Base-by-base conservation (phyloP, 352 stramenopile genomes). In the Peronospora belbahrii region DNA sequence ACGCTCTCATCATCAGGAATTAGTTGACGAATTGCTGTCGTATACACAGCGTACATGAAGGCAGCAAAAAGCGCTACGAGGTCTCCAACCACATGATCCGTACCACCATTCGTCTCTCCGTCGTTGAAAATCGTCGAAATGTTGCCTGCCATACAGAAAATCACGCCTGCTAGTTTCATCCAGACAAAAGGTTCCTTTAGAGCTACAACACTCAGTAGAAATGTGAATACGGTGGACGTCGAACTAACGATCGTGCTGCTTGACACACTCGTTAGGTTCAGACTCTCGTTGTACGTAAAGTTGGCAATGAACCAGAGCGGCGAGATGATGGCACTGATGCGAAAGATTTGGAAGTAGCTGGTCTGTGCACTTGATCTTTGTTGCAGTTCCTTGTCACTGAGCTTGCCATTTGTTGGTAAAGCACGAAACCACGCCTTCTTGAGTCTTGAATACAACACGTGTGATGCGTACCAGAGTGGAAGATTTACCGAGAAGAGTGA, bases 291-390 rank as follows among this genome's bases (percentile, higher is more conserved):
- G 70, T 98, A 98, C 30, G 83, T 78, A 42, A 85, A 97, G 55
- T 97, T 97, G 25, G 89, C 89, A 17, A 95, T 42, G 62, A 98
- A 97, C 92, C 93, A 98, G 15, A 98, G 57, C 7, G 90, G 90
- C 32, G 83, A 86, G 50, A 98, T 70, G 56, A 88, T 72, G 32
- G 77, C 60, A 20, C 74, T 82, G 41, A 73, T 73, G 10, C 47
- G 38, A 23, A 70, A 63, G 44, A 75, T 79, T 46, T 79, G 51
- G 4, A 49, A 20, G 47, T 72, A 71, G 9, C 56, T 74, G 17
- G 65, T 67, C 17, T 82, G 65, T 6, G 42, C 42, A 0, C 56
- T 51, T 0, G 53, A 60, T 2, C 57, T 57, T 5, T 44, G 56
- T 20, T 80, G 48, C 23, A 78, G 32, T 30, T 68, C 56, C 5